Conservation (phyloP, 345 rosid genomes). For the Linum lewisii region DNA sequence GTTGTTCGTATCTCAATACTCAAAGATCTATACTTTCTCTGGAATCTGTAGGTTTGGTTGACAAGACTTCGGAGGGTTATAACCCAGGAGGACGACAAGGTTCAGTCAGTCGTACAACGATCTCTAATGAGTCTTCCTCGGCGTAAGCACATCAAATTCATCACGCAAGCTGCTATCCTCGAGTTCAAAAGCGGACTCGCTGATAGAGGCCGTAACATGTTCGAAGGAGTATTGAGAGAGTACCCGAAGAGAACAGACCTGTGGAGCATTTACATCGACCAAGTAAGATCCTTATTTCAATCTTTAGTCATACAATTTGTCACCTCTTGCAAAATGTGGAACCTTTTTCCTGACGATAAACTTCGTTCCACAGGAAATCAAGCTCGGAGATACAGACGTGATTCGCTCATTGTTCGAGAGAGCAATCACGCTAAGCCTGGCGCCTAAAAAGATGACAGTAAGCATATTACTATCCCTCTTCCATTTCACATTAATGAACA, state of each 20-base stretch:
- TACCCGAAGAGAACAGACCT: slow-evolving; percentile 93
- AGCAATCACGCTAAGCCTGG: slow-evolving; percentile 76
- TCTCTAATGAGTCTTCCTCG: slow-evolving; percentile 76
- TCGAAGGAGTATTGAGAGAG: slow-evolving; percentile 77
- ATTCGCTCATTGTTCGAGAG: slow-evolving; percentile 74
- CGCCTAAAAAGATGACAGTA: slow-evolving; percentile 82
- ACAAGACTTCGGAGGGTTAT: slow-evolving; percentile 47
- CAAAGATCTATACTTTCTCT: slow-evolving; percentile 1
- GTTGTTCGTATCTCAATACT: neutral
- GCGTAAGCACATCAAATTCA: slow-evolving; percentile 75
- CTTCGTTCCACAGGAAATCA: slow-evolving; percentile 50
- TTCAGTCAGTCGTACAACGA: slow-evolving; percentile 57
- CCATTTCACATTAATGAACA: slow-evolving; percentile 2
- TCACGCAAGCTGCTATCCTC: slow-evolving; percentile 73
- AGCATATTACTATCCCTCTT: slow-evolving; percentile 3
- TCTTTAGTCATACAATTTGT: neutral
- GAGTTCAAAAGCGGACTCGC: slow-evolving; percentile 87
- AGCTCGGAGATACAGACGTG: slow-evolving; percentile 59
- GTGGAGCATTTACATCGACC: slow-evolving; percentile 95
- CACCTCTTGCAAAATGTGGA: neutral
- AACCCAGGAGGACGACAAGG: slow-evolving; percentile 46
- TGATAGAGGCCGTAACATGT: slow-evolving; percentile 78
- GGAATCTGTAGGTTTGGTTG: slow-evolving; percentile 59
- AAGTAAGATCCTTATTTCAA: slow-evolving; percentile 32
- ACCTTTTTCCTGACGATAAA: neutral